Conservation (phyloP, 2,329 filamentous ascomycete species). For the Colletotrichum costaricense region DNA sequence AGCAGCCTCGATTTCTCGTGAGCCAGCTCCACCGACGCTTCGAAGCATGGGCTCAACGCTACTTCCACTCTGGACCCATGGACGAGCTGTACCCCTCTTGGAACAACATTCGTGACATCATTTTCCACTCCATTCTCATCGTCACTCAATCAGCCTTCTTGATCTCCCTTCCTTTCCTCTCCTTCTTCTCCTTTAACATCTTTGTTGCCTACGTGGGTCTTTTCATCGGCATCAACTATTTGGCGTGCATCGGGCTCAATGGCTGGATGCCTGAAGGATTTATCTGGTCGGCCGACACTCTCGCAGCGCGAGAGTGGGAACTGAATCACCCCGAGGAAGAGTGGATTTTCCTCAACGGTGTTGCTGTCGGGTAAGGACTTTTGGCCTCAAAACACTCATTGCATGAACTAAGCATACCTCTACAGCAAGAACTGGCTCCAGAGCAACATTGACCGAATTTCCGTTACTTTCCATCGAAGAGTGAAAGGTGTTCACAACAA, state of each 20-base stretch:
- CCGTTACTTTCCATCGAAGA: conserved; percentile 77
- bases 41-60: neutral
- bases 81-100: conserved; percentile 29
- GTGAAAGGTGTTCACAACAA: conserved; percentile 81
- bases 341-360: conserved; percentile 84
- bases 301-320: conserved; percentile 37
- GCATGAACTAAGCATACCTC: neutral
- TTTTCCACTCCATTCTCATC: conserved; percentile 5
- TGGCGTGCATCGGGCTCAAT: conserved; percentile 62
- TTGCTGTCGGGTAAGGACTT: conserved; percentile 67
- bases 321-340: conserved; percentile 67
- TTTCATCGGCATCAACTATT: conserved; percentile 62
- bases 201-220: conserved; percentile 49
- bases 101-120: conserved; percentile 8
- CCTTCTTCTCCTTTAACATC: conserved; percentile 59
- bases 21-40: neutral
- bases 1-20: conserved; percentile 2
- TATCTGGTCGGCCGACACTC: conserved; percentile 60
- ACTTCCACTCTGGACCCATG: conserved; percentile 16
- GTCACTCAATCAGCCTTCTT: conserved; percentile 69
- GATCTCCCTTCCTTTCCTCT: conserved; percentile 62
- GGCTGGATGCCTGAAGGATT: conserved; percentile 51
- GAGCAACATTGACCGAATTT: conserved; percentile 76
- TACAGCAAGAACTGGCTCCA: conserved; percentile 73
- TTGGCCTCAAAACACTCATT: accelerated